phyloP scores from a whole-genome alignment of 148 eudicot genomes.

The Linanthus parryae region DNA sequence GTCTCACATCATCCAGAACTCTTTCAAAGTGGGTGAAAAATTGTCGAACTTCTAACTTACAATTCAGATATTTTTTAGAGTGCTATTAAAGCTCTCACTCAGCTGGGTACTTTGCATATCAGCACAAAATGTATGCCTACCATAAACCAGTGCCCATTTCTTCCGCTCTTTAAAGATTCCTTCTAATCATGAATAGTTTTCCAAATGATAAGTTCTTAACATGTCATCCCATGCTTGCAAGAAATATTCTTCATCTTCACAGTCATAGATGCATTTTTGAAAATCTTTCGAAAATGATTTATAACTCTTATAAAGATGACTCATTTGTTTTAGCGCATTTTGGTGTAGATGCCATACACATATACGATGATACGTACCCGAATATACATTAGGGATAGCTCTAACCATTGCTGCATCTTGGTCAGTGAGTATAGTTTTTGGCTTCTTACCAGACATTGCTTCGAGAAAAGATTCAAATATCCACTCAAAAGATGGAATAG shows the following conservation, averaged over 20 bases:
- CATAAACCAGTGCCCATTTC: slow-evolving; percentile 19
- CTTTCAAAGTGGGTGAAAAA: no score
- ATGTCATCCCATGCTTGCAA: slow-evolving; percentile 17
- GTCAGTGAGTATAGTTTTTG: slow-evolving; percentile 16
- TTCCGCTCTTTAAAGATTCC: slow-evolving; percentile 15
- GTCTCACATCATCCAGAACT: no score
- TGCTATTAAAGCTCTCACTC: no score
- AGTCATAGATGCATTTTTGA: slow-evolving; percentile 13
- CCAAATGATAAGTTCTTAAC: slow-evolving; percentile 11
- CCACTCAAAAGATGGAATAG: slow-evolving; percentile 17
- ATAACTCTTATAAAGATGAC: slow-evolving; percentile 5
- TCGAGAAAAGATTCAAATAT: slow-evolving; percentile 14
- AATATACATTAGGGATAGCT: slow-evolving; percentile 12
- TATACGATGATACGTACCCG: slow-evolving; percentile 14
- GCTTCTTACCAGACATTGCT: slow-evolving; percentile 18
- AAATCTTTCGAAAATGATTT: slow-evolving; percentile 14
- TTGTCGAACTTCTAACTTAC: no score
- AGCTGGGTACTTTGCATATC: no score
- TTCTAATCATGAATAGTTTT: slow-evolving; percentile 12
- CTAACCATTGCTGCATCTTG: slow-evolving; percentile 18
- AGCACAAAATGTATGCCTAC: no score
- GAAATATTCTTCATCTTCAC: slow-evolving; percentile 16
- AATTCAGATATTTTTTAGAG: no score
- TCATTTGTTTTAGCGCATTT: slow-evolving; percentile 17
- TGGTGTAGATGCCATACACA: slow-evolving; percentile 19